These are phyloP conservation scores for Ogataea populi-albae DNA, from an alignment of 805 yeast species.

Conservation along the genomic window DNA sequence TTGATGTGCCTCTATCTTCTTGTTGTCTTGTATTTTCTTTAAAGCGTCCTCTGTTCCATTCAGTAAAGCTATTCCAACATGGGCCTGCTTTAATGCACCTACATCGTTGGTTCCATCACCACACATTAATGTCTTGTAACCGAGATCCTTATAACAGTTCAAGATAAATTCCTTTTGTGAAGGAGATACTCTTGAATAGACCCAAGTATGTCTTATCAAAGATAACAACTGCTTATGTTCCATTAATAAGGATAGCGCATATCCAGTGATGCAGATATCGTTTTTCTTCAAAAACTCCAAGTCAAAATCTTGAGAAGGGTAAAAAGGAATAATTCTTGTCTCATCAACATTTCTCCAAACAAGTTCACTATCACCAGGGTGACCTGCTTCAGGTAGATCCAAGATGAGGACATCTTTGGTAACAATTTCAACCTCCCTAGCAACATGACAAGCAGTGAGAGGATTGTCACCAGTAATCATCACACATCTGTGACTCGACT, in stretches of 20 bases:
- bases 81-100: constrained; percentile 98
- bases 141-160: constrained; percentile 77
- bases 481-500: constrained; percentile 90
- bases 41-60: constrained; percentile 95
- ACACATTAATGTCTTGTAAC: constrained; percentile 95
- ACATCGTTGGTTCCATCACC: constrained; percentile 99
- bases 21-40: constrained; percentile 82
- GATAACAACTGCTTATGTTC: constrained; percentile 67
- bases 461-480: constrained; percentile 99
- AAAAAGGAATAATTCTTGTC: constrained; percentile 63
- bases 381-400: constrained; percentile 77
- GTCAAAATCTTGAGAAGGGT: constrained; percentile 56
- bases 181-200: constrained; percentile 97
- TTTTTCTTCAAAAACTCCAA: constrained; percentile 54
- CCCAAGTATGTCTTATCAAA: constrained; percentile 88
- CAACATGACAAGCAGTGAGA: constrained; percentile 96
- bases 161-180: constrained; percentile 90
- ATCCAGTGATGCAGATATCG: constrained; percentile 92
- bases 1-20: constrained; percentile 60
- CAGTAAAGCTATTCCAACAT: constrained; percentile 94
- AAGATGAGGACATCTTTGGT: constrained; percentile 80
- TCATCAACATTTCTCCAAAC: constrained; percentile 87
- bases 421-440: constrained; percentile 85
- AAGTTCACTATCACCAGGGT: constrained; percentile 51
- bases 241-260: constrained; percentile 68